These are phyloP conservation scores for Penicillium herquei DNA, from an alignment of 495 filamentous ascomycete genomes.

Conservation along the genomic window DNA sequence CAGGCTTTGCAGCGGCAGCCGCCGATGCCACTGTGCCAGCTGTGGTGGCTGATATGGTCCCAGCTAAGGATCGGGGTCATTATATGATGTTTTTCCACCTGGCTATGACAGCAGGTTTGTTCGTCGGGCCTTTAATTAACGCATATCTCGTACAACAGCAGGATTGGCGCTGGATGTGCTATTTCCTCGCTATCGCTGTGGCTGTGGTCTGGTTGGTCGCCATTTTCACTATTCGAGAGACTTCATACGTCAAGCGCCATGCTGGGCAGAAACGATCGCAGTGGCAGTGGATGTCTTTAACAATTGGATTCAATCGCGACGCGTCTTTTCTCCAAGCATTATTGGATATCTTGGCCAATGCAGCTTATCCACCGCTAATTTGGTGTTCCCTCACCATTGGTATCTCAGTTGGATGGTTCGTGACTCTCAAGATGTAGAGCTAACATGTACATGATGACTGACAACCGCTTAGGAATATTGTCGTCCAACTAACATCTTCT, in stretches of 20 bases:
- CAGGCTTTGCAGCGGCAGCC: constrained; percentile 27
- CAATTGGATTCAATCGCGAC: constrained; percentile 20
- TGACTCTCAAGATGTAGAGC: not conserved
- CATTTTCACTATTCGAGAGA: constrained; percentile 30
- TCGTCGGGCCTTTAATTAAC: constrained; percentile 34
- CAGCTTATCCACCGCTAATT: constrained; percentile 29
- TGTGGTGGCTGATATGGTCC: constrained; percentile 31
- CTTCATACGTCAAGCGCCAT: constrained; percentile 17
- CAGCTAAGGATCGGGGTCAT: constrained; percentile 32
- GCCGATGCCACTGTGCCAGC: constrained; percentile 34
- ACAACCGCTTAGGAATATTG: constrained; percentile 27
- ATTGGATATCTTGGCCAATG: constrained; percentile 22
- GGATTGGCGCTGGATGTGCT: constrained; percentile 36
- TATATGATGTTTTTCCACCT: constrained; percentile 38
- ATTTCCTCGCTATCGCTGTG: constrained; percentile 26
- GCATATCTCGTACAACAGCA: constrained; percentile 30
- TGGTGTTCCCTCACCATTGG: constrained; percentile 32
- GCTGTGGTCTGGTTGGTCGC: constrained; percentile 16
- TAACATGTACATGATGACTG: too few relatives aligned
- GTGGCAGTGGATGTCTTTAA: constrained; percentile 28
- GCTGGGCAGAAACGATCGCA: constrained; percentile 9
- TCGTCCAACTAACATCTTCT: constrained; percentile 30
- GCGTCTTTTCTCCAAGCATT: constrained; percentile 27
- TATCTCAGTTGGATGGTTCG: constrained; percentile 31
- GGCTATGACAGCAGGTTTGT: constrained; percentile 28